Evolutionary conservation across 805 yeast species (phyloP), one percentile per base, ranked within the genome.

Genomic region (Blastobotrys peoriensis): DNA sequence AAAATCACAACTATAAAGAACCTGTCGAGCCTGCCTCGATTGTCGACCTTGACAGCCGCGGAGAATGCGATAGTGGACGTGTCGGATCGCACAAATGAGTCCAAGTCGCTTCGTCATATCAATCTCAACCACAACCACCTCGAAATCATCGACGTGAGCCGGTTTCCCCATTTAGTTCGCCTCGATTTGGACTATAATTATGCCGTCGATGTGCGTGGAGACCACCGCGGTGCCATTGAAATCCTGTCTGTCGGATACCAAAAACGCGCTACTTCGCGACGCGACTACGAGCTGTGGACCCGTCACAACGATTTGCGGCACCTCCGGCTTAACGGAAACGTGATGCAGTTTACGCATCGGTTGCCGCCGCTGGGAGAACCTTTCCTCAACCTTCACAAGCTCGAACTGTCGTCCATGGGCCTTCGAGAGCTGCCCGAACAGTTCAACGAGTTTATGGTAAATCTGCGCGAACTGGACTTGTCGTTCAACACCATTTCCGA

Each of bases 241-340:
- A 70, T 68, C 38, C 42, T 74, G 10, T 66, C 73, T 10, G 17
- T 57, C 13, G 47, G 61, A 3, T 49, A 51, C 16, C 58, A 53
- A 45, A 36, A 44, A n/a, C 28, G 38, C 18, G 23, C 27, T 8
- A 25, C 22, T 8, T 25, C 18, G 25, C 15, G 18, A 22, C 37
- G 23, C 22, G 36, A 22, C 13, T 38, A 5, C 21, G 40, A 42
- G 18, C 25, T 40, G 21, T 43, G 52, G 45, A 22, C 44, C 3
- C 33, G 43, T 22, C 20, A 60, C 37, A 44, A 50, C 15, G 69
- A 68, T 41, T 53, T 70, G 2, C 50, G 58, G 10, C 56, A 52
- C 36, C 49, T 75, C 27, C 69, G 69, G 46, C 43, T 74, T 23
- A 68, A 78, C 1, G 76, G 76, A 2, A 55, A 51, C 23, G 27